These are phyloP conservation scores for Penicillium paneum DNA, from an alignment of 2,329 filamentous ascomycete species.

Conservation along the genomic window DNA sequence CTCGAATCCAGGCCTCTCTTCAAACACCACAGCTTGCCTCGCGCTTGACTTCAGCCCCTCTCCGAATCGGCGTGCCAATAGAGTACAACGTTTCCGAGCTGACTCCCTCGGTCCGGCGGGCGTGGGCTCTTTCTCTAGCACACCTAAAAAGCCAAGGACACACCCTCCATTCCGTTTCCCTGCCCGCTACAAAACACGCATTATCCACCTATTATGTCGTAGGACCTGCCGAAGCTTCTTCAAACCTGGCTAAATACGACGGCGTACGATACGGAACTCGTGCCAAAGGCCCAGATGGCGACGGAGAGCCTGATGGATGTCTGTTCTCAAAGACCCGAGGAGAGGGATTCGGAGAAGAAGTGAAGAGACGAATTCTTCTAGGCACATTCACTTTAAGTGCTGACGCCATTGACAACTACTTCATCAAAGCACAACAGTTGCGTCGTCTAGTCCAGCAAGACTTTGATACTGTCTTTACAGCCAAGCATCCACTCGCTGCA, in stretches of 20 bases:
- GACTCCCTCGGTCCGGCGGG: conserved; percentile 61
- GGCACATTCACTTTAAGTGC: conserved; percentile 89
- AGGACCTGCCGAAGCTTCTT: conserved; percentile 90
- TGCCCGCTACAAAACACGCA: conserved; percentile 80
- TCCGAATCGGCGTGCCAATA: conserved; percentile 57
- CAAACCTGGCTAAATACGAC: conserved; percentile 95
- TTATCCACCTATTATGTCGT: conserved; percentile 94
- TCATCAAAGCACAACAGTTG: conserved; percentile 86
- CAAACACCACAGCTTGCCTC: conserved; percentile 20
- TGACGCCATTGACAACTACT: conserved; percentile 91
- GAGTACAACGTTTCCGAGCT: conserved; percentile 92
- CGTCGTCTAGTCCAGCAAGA: conserved; percentile 79
- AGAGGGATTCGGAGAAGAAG: conserved; percentile 75
- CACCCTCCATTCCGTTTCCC: conserved; percentile 68
- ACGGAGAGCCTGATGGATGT: conserved; percentile 50
- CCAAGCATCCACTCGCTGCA: conserved; percentile 62
- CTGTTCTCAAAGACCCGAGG: conserved; percentile 76
- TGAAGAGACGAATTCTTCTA: conserved; percentile 79
- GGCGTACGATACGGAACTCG: conserved; percentile 84
- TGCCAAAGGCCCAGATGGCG: conserved; percentile 48
- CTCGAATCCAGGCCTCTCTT: conserved; percentile 48
- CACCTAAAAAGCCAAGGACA: conserved; percentile 64
- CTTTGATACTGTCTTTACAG: conserved; percentile 74
- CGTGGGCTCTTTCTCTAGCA: conserved; percentile 65
- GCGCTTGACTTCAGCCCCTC: conserved; percentile 26